Conservation (phyloP, 2,329 filamentous ascomycete genomes). For the Metarhizium robertsii region DNA sequence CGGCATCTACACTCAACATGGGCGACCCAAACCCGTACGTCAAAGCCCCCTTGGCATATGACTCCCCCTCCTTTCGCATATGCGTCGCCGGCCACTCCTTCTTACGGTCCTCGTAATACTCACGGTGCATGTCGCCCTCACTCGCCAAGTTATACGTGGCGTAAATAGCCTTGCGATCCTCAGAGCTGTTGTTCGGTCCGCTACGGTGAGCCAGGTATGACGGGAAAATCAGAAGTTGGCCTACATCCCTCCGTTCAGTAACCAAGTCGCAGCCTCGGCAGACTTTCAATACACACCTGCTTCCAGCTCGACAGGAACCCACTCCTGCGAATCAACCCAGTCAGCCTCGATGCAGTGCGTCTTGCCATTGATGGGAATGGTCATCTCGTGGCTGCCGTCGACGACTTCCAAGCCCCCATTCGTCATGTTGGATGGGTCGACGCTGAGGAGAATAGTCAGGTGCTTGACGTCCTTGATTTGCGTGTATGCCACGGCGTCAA, state of each 20-base stretch:
- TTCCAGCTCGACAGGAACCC: conserved; percentile 11
- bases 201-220: conserved; percentile 11
- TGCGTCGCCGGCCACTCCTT: conserved; percentile 8
- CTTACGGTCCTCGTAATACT: conserved; percentile 12
- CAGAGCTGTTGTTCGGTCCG: conserved; percentile 8
- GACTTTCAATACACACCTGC: conserved; percentile 4
- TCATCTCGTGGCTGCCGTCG: conserved; percentile 9
- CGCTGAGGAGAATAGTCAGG: too few species aligned
- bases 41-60: too few species aligned
- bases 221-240: conserved; percentile 10
- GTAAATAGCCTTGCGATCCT: conserved; percentile 11
- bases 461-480: too few species aligned
- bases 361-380: conserved; percentile 8
- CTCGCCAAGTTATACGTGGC: conserved; percentile 12
- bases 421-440: too few species aligned
- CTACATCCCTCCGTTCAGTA: conserved; percentile 1
- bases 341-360: conserved; percentile 10
- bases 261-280: not conserved
- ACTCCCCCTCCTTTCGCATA: too few species aligned
- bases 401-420: conserved; percentile 12
- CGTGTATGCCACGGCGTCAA: too few species aligned
- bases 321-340: conserved; percentile 8
- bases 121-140: conserved; percentile 11
- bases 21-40: too few species aligned
- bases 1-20: too few species aligned